A percentile compares a stretch with the other conserved stretches of the same genome.
These are phyloP conservation scores for Patellifolia procumbens DNA, from an alignment of 179 eudicot species.

Conservation along the genomic window DNA sequence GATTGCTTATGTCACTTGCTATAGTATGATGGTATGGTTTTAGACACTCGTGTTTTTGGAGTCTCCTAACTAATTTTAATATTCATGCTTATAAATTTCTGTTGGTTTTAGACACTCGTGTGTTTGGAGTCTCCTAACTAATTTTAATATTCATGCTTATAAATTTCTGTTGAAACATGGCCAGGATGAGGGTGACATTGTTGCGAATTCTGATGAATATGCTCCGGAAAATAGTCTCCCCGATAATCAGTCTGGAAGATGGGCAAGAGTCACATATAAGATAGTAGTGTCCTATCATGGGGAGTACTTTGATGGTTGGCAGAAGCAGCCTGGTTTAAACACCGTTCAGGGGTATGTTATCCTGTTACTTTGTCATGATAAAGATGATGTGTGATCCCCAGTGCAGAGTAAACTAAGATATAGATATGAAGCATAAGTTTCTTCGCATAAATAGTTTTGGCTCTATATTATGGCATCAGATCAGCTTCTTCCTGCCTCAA, in stretches of 20 bases:
- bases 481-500: neutral
- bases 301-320: constrained; percentile 94
- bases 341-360: constrained; percentile 83
- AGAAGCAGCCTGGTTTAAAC: constrained; percentile 90
- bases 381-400: neutral
- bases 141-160: neutral
- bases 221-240: constrained; percentile 33
- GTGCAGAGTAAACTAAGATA: neutral
- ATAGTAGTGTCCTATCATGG: constrained; percentile 84
- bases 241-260: constrained; percentile 61
- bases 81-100: too few species aligned
- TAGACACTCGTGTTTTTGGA: neutral
- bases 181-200: constrained; percentile 35
- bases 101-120: too few species aligned
- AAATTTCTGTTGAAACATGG: constrained; percentile 25
- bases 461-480: neutral
- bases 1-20: neutral
- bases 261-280: constrained; percentile 84
- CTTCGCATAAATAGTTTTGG: neutral
- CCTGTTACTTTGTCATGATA: neutral
- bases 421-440: neutral
- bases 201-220: constrained; percentile 39
- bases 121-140: neutral
- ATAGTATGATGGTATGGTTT: neutral
- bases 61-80: too few species aligned